Conservation (phyloP, 2,329 filamentous ascomycete genomes). For the Thielaviopsis euricoi region DNA sequence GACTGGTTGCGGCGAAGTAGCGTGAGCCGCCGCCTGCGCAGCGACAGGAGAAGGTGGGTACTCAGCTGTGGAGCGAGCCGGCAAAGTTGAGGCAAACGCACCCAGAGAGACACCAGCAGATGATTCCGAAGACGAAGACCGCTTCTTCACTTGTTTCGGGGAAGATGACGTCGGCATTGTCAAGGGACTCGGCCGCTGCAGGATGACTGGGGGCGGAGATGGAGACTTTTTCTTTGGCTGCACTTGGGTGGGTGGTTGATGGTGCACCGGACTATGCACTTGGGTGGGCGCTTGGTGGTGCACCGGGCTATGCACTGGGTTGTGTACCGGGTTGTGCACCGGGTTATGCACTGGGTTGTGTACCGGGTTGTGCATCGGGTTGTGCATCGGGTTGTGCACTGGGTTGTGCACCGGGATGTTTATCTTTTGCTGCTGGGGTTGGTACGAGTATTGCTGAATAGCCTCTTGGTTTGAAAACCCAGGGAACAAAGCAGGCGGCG, state of each 20-base stretch:
- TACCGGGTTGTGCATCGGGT: not conserved
- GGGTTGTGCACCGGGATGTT: not conserved
- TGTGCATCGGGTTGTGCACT: not conserved
- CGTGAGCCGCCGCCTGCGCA: not conserved
- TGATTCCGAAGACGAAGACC: not conserved
- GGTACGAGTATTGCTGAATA: not conserved
- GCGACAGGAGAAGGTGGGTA: not conserved
- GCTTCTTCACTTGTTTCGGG: not conserved
- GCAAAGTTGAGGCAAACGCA: not conserved
- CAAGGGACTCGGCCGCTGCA: not conserved
- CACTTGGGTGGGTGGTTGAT: too few relatives aligned
- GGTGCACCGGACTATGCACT: too few relatives aligned
- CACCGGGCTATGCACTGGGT: not conserved
- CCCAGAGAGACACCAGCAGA: not conserved
- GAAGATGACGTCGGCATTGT: not conserved
- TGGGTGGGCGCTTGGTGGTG: not conserved
- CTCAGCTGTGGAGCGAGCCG: not conserved
- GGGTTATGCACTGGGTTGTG: not conserved
- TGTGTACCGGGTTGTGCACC: not conserved
- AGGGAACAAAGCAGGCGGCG: not conserved
- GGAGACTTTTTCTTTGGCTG: not conserved
- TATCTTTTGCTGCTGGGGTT: not conserved
- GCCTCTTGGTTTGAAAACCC: not conserved
- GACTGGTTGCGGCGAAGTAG: not conserved
- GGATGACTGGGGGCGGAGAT: not conserved